Conservation (phyloP, 495 filamentous ascomycete genomes). For the Penicillium nucicola region DNA sequence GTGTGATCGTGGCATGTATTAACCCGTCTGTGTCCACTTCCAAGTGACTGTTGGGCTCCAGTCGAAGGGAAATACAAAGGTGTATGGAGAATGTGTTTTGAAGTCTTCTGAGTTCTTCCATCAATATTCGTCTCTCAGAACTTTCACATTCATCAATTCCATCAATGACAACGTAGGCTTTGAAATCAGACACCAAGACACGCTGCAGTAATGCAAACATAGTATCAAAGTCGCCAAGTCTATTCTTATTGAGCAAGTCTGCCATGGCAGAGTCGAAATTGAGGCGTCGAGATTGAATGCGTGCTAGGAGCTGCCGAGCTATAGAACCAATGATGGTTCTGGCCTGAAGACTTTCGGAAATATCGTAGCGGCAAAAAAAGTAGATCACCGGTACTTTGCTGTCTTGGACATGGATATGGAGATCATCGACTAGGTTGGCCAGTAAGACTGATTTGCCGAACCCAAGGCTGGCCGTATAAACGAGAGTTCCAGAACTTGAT, state of each 20-base stretch:
- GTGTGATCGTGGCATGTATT: not conserved
- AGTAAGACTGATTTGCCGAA: conserved; percentile 42
- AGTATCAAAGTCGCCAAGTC: no score
- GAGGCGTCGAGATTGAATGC: no score
- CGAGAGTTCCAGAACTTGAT: conserved; percentile 23
- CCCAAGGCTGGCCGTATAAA: conserved; percentile 39
- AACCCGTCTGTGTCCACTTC: not conserved
- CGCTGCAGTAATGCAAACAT: no score
- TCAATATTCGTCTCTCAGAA: no score
- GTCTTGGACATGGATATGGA: conserved; percentile 23
- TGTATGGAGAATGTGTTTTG: conserved; percentile 8
- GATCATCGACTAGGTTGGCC: conserved; percentile 42
- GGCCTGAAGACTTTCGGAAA: conserved; percentile 34
- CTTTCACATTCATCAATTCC: conserved; percentile 4
- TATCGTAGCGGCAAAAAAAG: conserved; percentile 45
- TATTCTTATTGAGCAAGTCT: no score
- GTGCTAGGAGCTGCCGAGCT: conserved; percentile 34
- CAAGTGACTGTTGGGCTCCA: conserved; percentile 9
- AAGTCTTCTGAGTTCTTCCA: no score
- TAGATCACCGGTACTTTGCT: conserved; percentile 23
- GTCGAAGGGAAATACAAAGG: conserved; percentile 31
- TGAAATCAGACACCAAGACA: no score
- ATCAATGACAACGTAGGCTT: conserved; percentile 1
- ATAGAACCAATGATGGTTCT: conserved; percentile 37
- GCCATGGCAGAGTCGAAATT: no score